A percentile compares a stretch with the other conserved stretches of the same genome.
These are phyloP conservation scores for Beauveria varroae DNA, from an alignment of 2,329 filamentous ascomycete genomes.

Conservation along the genomic window DNA sequence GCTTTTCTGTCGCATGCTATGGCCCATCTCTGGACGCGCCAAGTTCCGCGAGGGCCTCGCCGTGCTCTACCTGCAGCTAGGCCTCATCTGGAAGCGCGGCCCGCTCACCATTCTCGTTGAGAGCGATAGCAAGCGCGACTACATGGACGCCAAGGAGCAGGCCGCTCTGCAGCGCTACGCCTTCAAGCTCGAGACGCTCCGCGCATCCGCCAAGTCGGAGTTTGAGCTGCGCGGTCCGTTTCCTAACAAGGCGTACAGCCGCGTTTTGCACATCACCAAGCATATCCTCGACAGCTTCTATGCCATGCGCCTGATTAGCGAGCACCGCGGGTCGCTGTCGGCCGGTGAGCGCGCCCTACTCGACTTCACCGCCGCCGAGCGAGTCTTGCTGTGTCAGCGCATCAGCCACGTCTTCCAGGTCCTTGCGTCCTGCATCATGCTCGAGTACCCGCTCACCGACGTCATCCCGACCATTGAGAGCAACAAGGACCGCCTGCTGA, in stretches of 20 bases:
- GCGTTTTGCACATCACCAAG: constrained; percentile 71
- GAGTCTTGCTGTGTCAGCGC: constrained; percentile 72
- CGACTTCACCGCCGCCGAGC: constrained; percentile 69
- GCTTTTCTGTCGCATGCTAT: constrained; percentile 79
- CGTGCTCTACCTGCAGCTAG: constrained; percentile 89
- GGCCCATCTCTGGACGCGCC: constrained; percentile 83
- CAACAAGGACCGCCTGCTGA: constrained; percentile 73
- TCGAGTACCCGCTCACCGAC: constrained; percentile 89
- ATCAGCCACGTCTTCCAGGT: constrained; percentile 86
- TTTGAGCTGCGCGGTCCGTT: constrained; percentile 88
- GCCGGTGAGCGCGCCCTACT: constrained; percentile 77
- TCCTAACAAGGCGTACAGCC: constrained; percentile 62
- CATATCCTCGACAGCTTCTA: constrained; percentile 90
- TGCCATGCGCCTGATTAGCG: constrained; percentile 88
- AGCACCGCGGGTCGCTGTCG: constrained; percentile 67
- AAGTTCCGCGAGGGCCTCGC: constrained; percentile 87
- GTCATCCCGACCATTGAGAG: constrained; percentile 77
- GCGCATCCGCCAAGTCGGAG: constrained; percentile 68
- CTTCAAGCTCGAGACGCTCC: constrained; percentile 65
- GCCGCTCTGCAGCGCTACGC: constrained; percentile 76
- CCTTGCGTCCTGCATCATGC: constrained; percentile 84
- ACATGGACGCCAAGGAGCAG: constrained; percentile 85
- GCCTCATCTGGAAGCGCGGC: constrained; percentile 91
- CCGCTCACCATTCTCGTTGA: constrained; percentile 68
- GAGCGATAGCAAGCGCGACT: constrained; percentile 52